Evolutionary conservation across 1,139 yeast species (phyloP).

Genomic region (Nakaseomyces sp.): DNA sequence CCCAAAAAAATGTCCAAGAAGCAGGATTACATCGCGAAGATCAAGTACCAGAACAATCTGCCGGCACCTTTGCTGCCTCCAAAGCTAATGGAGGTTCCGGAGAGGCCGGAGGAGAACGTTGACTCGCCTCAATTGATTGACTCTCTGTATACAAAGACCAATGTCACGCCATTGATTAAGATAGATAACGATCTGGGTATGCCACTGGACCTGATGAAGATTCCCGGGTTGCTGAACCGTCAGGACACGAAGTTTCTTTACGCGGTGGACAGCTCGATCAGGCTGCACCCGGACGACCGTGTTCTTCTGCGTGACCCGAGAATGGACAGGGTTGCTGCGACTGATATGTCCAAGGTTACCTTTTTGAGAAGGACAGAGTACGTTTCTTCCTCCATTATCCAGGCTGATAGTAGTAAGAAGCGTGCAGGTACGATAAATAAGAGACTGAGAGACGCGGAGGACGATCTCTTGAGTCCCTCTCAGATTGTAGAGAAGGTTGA

Average conservation of each 20-base stretch:
- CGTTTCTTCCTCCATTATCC: constrained; percentile 34
- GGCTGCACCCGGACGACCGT: constrained; percentile 69
- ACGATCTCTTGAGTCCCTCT: constrained; percentile 19
- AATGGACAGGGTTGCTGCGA: constrained; percentile 46
- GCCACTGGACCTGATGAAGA: constrained; percentile 62
- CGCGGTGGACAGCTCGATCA: constrained; percentile 32
- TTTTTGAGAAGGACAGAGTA: constrained; percentile 93
- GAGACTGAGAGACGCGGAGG: constrained; percentile 16
- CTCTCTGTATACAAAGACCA: constrained; percentile 68
- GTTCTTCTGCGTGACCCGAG: constrained; percentile 71
- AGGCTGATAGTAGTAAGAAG: constrained; percentile 15
- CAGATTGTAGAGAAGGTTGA: constrained; percentile 44
- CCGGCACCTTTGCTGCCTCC: constrained; percentile 97
- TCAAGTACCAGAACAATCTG: constrained; percentile 74
- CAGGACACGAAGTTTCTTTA: constrained; percentile 45
- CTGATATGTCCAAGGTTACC: constrained; percentile 50
- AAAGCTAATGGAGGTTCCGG: constrained; percentile 53
- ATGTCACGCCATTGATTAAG: constrained; percentile 56
- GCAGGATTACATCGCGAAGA: constrained; percentile 84
- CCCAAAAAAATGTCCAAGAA: constrained; percentile 36
- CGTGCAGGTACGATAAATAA: constrained; percentile 8
- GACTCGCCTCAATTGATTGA: constrained; percentile 60
- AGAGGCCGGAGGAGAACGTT: constrained; percentile 38
- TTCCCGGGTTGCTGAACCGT: constrained; percentile 61
- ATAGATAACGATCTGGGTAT: constrained; percentile 72